Evolutionary conservation across 2,329 filamentous ascomycete genomes (phyloP).

Genomic region (Colletotrichum somersetense): DNA sequence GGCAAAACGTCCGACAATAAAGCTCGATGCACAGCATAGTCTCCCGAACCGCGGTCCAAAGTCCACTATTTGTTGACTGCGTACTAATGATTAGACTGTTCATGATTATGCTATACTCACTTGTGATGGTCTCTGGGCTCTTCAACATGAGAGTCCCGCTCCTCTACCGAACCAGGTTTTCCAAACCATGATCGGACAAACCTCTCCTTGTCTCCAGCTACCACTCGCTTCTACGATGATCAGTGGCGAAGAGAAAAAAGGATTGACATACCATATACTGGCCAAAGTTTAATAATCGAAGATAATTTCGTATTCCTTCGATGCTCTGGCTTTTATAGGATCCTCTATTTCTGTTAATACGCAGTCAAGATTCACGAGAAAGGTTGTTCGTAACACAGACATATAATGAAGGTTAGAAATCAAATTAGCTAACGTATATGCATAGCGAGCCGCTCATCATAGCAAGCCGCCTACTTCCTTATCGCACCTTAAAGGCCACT

Average conservation of each 20-base stretch:
- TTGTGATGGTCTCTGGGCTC: neutral
- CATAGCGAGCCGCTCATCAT: too few species aligned
- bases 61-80: neutral
- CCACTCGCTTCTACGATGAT: too few species aligned
- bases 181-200: too few species aligned
- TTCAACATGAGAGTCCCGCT: neutral
- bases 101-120: neutral
- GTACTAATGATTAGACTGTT: neutral
- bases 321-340: neutral
- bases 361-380: neutral
- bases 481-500: too few species aligned
- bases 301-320: neutral
- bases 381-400: too few species aligned
- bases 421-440: too few species aligned
- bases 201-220: neutral
- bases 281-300: neutral
- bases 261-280: too few species aligned
- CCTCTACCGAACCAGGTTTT: too few species aligned
- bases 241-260: too few species aligned
- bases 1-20: neutral
- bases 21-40: neutral
- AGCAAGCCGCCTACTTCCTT: too few species aligned
- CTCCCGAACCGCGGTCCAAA: neutral
- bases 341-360: neutral
- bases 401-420: too few species aligned